A percentile compares a stretch with the other conserved stretches of the same genome.
Evolutionary conservation across 2,329 filamentous ascomycete species (phyloP).

Genomic region (Botrytis aclada): DNA sequence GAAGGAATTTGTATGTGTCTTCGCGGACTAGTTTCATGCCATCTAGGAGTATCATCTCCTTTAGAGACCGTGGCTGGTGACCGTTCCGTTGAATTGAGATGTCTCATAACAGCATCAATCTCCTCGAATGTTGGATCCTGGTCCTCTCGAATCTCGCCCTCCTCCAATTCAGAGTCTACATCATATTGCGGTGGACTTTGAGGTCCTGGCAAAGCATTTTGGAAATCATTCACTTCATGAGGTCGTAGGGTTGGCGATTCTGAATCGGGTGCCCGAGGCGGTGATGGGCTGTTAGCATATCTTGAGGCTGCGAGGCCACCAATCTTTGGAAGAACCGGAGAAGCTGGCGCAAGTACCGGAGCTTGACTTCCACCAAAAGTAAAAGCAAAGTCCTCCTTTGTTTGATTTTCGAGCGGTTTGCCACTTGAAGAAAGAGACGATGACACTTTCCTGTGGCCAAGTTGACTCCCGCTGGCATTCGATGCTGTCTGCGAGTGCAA

Average conservation of each 20-base stretch:
- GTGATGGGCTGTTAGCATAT: constrained; percentile 35
- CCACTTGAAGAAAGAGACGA: constrained; percentile 68
- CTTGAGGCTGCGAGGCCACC: constrained; percentile 32
- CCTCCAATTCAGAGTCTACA: constrained; percentile 20
- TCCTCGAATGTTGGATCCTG: constrained; percentile 63
- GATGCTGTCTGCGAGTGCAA: constrained; percentile 27
- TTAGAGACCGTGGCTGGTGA: constrained; percentile 41
- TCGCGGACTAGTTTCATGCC: constrained; percentile 46
- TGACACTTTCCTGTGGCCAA: constrained; percentile 43
- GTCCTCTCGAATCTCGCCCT: constrained; percentile 21
- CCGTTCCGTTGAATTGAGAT: constrained; percentile 71
- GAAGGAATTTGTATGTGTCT: constrained; percentile 42
- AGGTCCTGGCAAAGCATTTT: constrained; percentile 31
- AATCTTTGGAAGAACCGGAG: constrained; percentile 8
- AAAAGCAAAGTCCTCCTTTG: constrained; percentile 31
- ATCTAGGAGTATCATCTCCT: constrained; percentile 41
- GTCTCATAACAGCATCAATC: constrained; percentile 88
- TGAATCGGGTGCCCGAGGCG: constrained; percentile 25
- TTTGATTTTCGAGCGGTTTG: constrained; percentile 56
- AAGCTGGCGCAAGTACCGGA: constrained; percentile 15
- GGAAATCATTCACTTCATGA: constrained; percentile 31
- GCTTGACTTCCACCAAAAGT: constrained; percentile 26
- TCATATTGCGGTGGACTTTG: constrained; percentile 24
- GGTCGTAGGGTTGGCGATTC: constrained; percentile 21
- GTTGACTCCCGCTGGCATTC: constrained; percentile 6